Evolutionary conservation across 371 early-diverging fungal species (phyloP), one percentile per base, ranked within the genome.

Genomic region (Smittium culicis): DNA sequence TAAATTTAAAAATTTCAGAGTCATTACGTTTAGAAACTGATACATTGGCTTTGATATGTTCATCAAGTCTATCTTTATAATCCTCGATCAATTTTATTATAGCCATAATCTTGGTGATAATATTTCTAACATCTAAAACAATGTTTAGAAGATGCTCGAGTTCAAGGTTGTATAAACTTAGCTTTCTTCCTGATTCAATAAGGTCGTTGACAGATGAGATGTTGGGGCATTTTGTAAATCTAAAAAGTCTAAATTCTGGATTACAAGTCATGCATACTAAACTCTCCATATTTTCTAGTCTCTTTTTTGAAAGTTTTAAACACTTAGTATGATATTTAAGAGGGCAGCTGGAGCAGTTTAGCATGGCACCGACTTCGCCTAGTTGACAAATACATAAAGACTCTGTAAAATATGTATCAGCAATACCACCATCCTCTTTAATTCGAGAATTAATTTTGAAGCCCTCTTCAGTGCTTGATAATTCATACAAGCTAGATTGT

Each of bases 251-350:
- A 55, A 75, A 69, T 25, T 73, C 73, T 1, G 78, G 68, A 54
- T 83, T 79, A 73, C 92, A 91, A 33, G 87, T 70, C 0, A 85
- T 86, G 66, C 92, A 91, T 8, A 86, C 70, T 71, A 86, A 89
- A 35, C 79, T 76, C 20, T 74, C 70, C 45, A 79, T 79, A 16
- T 73, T 70, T 61, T 77, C 81, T 32, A 81, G 81, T 33, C 82
- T 79, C n/a, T 82, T 81, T 35, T 83, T 82, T 24, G 83, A 72
- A 3, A 86, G 72, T 59, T 79, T 77, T 29, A 90, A 77, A 67
- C 92, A 92, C 14, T 77, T 72, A 20, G 80, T 81, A 69, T 92
- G 92, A 70, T 88, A 92, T 89, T 87, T 86, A 63, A 84, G 87
- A 54, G 83, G 81, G 69, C 92, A 92, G n/a, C 77, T 68, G 68